A percentile compares a stretch with the other conserved stretches of the same genome.
phyloP scores from a whole-genome alignment of 2,329 filamentous ascomycete genomes.

The Fusarium sp. region DNA sequence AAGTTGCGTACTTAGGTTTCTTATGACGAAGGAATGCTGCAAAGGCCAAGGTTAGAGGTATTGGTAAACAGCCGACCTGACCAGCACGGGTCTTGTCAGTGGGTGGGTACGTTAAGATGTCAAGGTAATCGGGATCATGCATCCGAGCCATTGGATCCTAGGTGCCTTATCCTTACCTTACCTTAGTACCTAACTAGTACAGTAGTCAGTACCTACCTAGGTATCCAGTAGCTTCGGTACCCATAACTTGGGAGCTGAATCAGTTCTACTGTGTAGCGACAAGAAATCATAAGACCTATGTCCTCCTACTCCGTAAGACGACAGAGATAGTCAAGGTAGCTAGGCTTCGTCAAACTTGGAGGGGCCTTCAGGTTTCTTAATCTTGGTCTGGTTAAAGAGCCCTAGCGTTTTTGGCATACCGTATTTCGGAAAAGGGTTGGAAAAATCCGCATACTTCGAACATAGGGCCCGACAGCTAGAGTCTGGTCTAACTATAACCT shows the following conservation, averaged over 20 bases:
- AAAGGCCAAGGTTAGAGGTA: not conserved
- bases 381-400: not conserved
- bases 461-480: not conserved
- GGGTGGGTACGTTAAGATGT: not conserved
- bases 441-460: not conserved
- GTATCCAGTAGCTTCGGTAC: not conserved
- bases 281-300: not conserved
- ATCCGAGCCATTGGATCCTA: not conserved
- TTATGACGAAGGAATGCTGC: not conserved
- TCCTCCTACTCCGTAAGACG: not conserved
- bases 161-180: not conserved
- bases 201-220: too few relatives aligned
- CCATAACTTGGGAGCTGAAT: not conserved
- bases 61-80: not conserved
- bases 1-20: not conserved
- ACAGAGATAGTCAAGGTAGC: not conserved
- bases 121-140: slow-evolving; percentile 2
- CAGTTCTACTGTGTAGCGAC: not conserved
- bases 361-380: not conserved
- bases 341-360: not conserved
- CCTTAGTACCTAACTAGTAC: too few relatives aligned
- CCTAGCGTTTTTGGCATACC: not conserved
- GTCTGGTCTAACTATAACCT: not conserved
- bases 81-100: not conserved
- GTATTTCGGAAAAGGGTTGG: not conserved